Evolutionary conservation across 805 yeast genomes (phyloP).

Genomic region (Suhomyces xylopsoci): DNA sequence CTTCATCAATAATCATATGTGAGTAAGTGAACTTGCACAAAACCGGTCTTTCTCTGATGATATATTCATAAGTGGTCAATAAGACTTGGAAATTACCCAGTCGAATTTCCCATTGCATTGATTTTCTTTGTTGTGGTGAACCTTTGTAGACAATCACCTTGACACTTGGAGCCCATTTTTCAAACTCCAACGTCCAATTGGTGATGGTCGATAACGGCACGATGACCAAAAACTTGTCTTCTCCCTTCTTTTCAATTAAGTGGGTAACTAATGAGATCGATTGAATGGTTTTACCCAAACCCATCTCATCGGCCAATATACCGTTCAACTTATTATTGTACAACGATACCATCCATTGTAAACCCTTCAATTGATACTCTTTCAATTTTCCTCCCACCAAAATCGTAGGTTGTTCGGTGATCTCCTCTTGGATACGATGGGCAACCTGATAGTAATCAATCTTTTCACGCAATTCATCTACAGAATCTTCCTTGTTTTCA

Average conservation of each 20-base stretch:
- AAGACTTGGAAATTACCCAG: constrained; percentile 71
- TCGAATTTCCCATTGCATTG: constrained; percentile 60
- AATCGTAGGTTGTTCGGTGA: constrained; percentile 63
- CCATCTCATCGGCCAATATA: constrained; percentile 67
- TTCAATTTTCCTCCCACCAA: constrained; percentile 76
- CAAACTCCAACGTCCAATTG: constrained; percentile 83
- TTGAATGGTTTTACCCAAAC: constrained; percentile 67
- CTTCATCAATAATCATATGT: constrained; percentile 89
- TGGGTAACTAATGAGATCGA: constrained; percentile 75
- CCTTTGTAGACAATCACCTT: constrained; percentile 76
- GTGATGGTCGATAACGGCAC: constrained; percentile 83
- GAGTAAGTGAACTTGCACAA: constrained; percentile 70
- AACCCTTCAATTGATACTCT: constrained; percentile 68
- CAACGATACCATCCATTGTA: constrained; percentile 66
- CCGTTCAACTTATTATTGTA: constrained; percentile 61
- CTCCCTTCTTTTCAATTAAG: constrained; percentile 62
- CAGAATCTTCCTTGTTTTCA: constrained; percentile 35
- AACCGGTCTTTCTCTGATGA: constrained; percentile 72
- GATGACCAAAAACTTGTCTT: constrained; percentile 72
- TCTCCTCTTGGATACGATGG: constrained; percentile 66
- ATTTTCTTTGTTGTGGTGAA: constrained; percentile 66
- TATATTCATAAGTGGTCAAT: constrained; percentile 78
- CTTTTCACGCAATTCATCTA: constrained; percentile 59
- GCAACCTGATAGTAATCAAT: constrained; percentile 82
- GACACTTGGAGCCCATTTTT: constrained; percentile 83